Evolutionary conservation across 805 yeast species (phyloP).

Genomic region (Debaryomyces castellii): DNA sequence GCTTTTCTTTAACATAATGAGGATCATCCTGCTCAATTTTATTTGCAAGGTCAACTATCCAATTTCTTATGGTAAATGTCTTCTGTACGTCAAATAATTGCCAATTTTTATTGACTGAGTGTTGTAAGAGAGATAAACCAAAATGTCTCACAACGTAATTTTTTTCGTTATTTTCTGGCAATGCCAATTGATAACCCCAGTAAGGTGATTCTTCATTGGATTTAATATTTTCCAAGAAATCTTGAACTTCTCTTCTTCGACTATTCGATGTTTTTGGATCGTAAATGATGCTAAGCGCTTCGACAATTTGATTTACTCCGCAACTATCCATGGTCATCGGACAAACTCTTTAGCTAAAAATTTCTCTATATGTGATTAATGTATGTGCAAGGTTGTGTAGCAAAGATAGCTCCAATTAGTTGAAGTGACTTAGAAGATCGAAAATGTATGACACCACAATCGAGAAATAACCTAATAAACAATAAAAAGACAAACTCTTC

Average conservation of each 20-base stretch:
- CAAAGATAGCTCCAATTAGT: background rate
- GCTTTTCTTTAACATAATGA: slow-evolving; percentile 83
- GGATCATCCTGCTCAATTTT: slow-evolving; percentile 69
- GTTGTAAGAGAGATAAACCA: slow-evolving; percentile 78
- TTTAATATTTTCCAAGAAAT: slow-evolving; percentile 73
- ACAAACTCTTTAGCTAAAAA: background rate
- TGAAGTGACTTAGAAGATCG: background rate
- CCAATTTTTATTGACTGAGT: slow-evolving; percentile 62
- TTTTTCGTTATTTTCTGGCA: slow-evolving; percentile 53
- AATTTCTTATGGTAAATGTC: slow-evolving; percentile 67
- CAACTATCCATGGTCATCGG: slow-evolving; percentile 54
- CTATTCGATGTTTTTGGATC: slow-evolving; percentile 61
- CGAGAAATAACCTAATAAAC: background rate
- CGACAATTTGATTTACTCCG: slow-evolving; percentile 71
- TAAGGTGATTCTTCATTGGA: slow-evolving; percentile 79
- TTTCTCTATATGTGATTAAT: background rate
- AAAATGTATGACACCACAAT: background rate
- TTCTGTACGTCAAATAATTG: slow-evolving; percentile 55
- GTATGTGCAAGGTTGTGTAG: background rate
- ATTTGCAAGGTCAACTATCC: slow-evolving; percentile 79
- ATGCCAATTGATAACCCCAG: slow-evolving; percentile 88
- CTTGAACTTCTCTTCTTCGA: slow-evolving; percentile 54
- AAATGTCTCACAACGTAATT: slow-evolving; percentile 82
- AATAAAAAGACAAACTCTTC: background rate
- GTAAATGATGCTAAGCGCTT: slow-evolving; percentile 76